Evolutionary conservation across 345 rosid species (phyloP), one percentile per base, ranked within the genome.

Genomic region (Ricinus communis): DNA sequence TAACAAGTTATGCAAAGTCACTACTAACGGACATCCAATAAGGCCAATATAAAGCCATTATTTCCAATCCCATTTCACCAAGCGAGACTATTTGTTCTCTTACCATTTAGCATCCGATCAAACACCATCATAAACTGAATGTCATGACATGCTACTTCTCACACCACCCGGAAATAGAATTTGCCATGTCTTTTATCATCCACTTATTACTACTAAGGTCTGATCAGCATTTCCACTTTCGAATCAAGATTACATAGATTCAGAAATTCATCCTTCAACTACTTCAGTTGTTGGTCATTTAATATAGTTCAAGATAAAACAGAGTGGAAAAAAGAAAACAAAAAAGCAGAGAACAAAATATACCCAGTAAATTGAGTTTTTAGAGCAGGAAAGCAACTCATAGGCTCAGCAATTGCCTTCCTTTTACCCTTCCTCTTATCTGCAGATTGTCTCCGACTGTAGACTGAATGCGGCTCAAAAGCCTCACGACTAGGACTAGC

Each of bases 381-480:
- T 43, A 71, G 59, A 14, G 76, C 74, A 62, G 67, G 81, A 70
- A 79, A 72, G 45, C 75, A 70, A 56, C 75, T 27, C n/a, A 47
- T 18, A 19, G 81, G 71, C 65, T 28, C 66, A 52, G 73, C 73
- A 55, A 81, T 40, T 59, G 69, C 76, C 75, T 80, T 78, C 51
- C 65, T 82, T 72, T 80, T 83, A 70, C 31, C 62, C 83, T 75
- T 83, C 68, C 74, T 72, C 45, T 61, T 83, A 51, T 57, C 67
- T 40, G 82, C 70, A 55, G 77, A 49, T 50, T 71, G 74, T 72
- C 79, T 79, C 74, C 83, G 58, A 24, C 72, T 54, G 80, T 82
- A 82, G 71, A 85, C 80, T 0, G 88, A 73, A 66, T 59, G n/a
- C 19, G 83, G 85, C 84, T 76, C 85, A 12, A 45, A 45, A 54